Base-by-base conservation (phyloP, 495 filamentous ascomycete genomes). In the Acidiella bohemica region DNA sequence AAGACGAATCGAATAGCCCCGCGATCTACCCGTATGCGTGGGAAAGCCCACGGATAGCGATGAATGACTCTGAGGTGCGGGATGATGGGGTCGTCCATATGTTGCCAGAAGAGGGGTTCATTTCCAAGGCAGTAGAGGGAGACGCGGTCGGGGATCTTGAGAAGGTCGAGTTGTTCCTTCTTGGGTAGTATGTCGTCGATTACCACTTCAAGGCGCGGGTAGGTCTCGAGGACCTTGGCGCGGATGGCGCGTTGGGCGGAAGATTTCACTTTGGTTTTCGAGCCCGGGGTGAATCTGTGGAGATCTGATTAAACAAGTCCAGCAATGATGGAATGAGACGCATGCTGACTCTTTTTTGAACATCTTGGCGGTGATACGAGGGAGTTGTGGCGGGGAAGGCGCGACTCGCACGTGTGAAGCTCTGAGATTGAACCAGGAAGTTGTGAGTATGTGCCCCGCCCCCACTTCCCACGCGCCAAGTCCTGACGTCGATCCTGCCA, bases 1-100 rank as follows among this genome's bases (percentile, higher is more conserved):
- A 97, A 71, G 21, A 97, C 88, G 63, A 97, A 97, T 42, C 92
- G 84, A 59, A 96, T 95, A 0, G 92, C 90, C 37, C 90, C 90
- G 35, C 90, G 77, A 60, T 96, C 88, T 54, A 93, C 86, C 38
- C 77, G 72, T 30, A 84, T 58, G 18, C 64, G 67, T 5, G 71
- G 68, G 54, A 84, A 84, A 51, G 67, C 68, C 38, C 64, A 52
- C 5, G 79, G 79, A 63, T 78, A 83, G 23, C 67, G 31, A 45
- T 64, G 60, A 0, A 64, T 43, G 33, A 64, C 47, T 22, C 51
- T 42, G 11, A 63, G 56, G 56, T 94, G 87, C 1, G 90, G 90
- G 29, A 92, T 69, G 12, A 74, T 65, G 0, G 76, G 64, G 51
- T 78, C 80, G 55, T 84, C 81, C 61, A 84, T 80, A 50, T 82